Conservation (phyloP, 257 asterid species). For the Orobanche coerulescens region DNA sequence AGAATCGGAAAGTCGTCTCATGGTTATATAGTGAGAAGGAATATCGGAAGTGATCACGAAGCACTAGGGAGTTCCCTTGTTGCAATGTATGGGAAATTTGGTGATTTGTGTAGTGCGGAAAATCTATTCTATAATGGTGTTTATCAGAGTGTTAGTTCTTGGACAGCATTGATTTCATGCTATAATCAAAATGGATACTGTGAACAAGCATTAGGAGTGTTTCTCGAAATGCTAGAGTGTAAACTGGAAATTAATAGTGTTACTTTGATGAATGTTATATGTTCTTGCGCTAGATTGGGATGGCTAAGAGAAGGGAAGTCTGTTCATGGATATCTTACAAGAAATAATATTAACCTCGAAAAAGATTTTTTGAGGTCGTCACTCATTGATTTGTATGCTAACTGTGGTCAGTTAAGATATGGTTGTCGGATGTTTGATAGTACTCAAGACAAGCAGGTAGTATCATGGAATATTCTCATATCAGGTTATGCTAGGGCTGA, state of each 20-base stretch:
- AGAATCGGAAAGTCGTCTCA: conserved; percentile 55
- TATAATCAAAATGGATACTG: conserved; percentile 61
- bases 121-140: conserved; percentile 31
- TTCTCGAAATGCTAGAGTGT: conserved; percentile 36
- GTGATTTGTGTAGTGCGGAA: conserved; percentile 55
- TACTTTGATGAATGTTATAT: conserved; percentile 55
- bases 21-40: conserved; percentile 44
- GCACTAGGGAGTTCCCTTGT: conserved; percentile 59
- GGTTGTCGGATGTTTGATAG: conserved; percentile 38
- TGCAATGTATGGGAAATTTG: conserved; percentile 80
- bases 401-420: conserved; percentile 46
- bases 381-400: conserved; percentile 70
- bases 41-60: conserved; percentile 34
- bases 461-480: conserved; percentile 86
- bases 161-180: conserved; percentile 77
- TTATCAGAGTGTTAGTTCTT: conserved; percentile 36
- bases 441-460: conserved; percentile 36
- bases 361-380: conserved; percentile 63
- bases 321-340: conserved; percentile 52
- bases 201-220: conserved; percentile 42
- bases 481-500: conserved; percentile 61
- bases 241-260: conserved; percentile 52
- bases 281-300: conserved; percentile 76
- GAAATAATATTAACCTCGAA: conserved; percentile 34
- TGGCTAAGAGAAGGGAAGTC: conserved; percentile 63